Evolutionary conservation across 768 basidiomycete species (phyloP), one percentile per base, ranked within the genome.

Genomic region (Trametes coccinea): DNA sequence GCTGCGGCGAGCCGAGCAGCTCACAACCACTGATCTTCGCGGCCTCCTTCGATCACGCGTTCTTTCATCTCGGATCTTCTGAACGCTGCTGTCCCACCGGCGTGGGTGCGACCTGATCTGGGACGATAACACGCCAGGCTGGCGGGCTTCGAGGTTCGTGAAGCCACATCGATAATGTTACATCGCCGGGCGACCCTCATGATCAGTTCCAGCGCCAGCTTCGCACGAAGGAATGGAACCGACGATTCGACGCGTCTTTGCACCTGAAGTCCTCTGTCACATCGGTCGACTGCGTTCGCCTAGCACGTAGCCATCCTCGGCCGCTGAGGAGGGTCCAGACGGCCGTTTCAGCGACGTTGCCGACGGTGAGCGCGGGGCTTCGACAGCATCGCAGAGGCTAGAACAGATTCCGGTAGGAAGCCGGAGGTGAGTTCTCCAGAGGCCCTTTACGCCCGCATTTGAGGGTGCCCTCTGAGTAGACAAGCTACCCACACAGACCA

Each of bases 31-130:
- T 48, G 54, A 64, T 60, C 62, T 60, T 64, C 58, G 58, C 50
- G 27, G 17, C 31, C 54, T 40, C 40, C 29, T 45, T 52, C 58
- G 53, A 55, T 55, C 53, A 53, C 59, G 53, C 53, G 59, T 53
- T 51, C 57, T 47, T 64, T 64, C 58, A 64, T 64, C 39, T 64
- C 62, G 62, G 62, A 64, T 56, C 62, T 64, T 64, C 27, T 63
- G 50, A 47, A 45, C 49, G 55, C 55, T 52, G 54, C 34, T 53
- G 60, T 56, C 55, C 61, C 56, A 62, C 51, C 51, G 51, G 27
- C 56, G 52, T 58, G 61, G 54, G 48, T 51, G 17, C 53, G 34
- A 55, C 53, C 47, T 50, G 60, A 61, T 61, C 49, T 31, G 31
- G 31, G 14, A 31, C 60, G 54, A 61, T 61, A 56, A 52, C 54